Evolutionary conservation across 352 stramenopile genomes (phyloP), one percentile per base, ranked within the genome.

Genomic region (Globisporangium spinosum): DNA sequence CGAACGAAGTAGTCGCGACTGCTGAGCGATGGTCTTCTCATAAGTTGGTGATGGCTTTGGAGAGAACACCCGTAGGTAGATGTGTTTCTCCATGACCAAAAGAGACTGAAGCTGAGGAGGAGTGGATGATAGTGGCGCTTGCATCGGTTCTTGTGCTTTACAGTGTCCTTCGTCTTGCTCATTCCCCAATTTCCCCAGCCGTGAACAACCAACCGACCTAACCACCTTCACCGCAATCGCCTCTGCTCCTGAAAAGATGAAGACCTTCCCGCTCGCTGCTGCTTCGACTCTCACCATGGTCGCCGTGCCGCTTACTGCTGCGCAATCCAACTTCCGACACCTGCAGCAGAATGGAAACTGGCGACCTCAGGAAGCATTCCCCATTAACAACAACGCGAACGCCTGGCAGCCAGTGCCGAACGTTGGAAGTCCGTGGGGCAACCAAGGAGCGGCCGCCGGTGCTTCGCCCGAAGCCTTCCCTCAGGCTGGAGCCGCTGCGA

Each of bases 121-220:
- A 56, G 25, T 40, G 35, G 12, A 5, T 40, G 40, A 3, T 13
- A 3, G 40, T 3, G 4, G 40, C 40, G 4, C 13, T 47, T 47
- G 40, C 40, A 7, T n/a, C 5, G 13, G 15, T 8, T 15, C 15
- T 47, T 13, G 8, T 68, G 29, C 10, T n/a, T 29, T 62, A 32
- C 22, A 22, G n/a, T 4, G 8, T 35, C 58, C 38, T 47, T 45
- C 9, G 32, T 12, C 57, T 47, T 49, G 40, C 62, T 76, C 72
- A 83, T 78, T 79, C 53, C 70, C 7, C 70, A 71, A 74, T 71
- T 71, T 79, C 35, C 68, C 69, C 47, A 35, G n/a, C 43, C 25
- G 12, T 13, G 15, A 58, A 15, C 59, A 58, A 29, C 45, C 43
- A 56, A 51, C 45, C 29, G 40, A 9, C 58, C 23, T 20, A n/a